Evolutionary conservation across 2,329 filamentous ascomycete genomes (phyloP), one percentile per base, ranked within the genome.

Genomic region (Colletotrichum sojae): DNA sequence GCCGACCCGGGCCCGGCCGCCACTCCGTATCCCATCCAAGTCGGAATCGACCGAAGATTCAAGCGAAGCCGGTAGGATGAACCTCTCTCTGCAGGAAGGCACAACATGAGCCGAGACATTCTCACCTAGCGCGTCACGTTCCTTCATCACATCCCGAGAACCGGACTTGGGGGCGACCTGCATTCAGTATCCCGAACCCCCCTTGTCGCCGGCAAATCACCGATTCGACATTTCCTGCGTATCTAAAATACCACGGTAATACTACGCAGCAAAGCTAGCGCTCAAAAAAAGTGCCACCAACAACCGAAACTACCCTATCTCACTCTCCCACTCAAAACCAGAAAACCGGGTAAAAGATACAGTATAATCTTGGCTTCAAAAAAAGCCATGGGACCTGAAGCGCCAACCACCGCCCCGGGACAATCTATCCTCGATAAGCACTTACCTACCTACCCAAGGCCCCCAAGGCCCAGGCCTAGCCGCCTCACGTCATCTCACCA

Each of bases 301-400:
- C 61, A 68, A 53, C 65, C 65, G 65, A 55, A 12, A 59, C 65
- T 68, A 68, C 54, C 54, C 65, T 68, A 68, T 68, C 60, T 64
- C 31, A 4, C 43, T 40, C 48, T 18, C 48, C 46, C 46, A 8
- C 45, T 13, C 15, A 20, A 48, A 20, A 48, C 6, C 6, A 18
- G 18, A 9, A 13, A 49, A 22, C 15, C 16, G 9, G 18, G 4
- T 12, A 49, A 18, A n/a, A 18, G n/a, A 49, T 36, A 10, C 4
- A 8, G 27, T 31, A 8, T 31, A 10, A 36, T 36, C 31, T 36
- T 36, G 10, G 8, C 31, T 36, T 36, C 22, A 25, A 10, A 8
- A 10, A 8, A 36, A 36, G 31, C 31, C 31, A 36, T 16, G 4
- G 4, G 45, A 48, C 9, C 13, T 12, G 39, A 40, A 46, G 22